Evolutionary conservation across 345 rosid genomes (phyloP), one percentile per base, ranked within the genome.

Genomic region (Citrus unshiu): DNA sequence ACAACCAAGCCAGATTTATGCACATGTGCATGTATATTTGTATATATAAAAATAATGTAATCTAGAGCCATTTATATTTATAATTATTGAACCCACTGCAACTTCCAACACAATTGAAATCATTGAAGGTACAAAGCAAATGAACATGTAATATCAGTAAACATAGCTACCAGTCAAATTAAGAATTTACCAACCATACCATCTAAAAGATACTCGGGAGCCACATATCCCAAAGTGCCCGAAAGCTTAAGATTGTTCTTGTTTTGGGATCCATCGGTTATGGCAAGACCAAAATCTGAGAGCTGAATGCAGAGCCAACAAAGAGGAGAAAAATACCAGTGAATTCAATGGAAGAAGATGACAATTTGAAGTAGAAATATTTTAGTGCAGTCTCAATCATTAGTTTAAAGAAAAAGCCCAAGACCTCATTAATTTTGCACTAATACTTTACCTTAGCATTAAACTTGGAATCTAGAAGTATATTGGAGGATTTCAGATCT

Each of bases 261-360:
- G 86, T 90, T 90, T 63, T 87, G 89, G 78, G 88, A 80, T 39
- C 91, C 91, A 81, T 89, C 87, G 6, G 90, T 84, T 78, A 96
- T 93, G 62, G 99, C 98, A 59, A 96, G 97, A 77, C 99, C 98
- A 80, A 96, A 96, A 88, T 96, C 99, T 57, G 99, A 93, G 22
- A 96, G 90, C 99, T 96, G 91, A 80, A 83, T 71, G 51, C 62
- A 63, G 74, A 83, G 59, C 69, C 59, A 62, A 80, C 51, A 51
- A 60, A 24, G 39, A 63, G 69, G 73, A 66, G 27, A 75, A 25
- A 5, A 24, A 22, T 18, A 22, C 59, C 30, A 62, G 35, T 32
- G 35, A 49, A 57, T 56, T 67, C 37, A 30, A 64, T 70, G 40
- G 60, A 73, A 80, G 30, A 70, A 43, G 56, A 49, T 14, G 18